Evolutionary conservation across 495 filamentous ascomycete genomes (phyloP).

Genomic region (Bacidia rubella): DNA sequence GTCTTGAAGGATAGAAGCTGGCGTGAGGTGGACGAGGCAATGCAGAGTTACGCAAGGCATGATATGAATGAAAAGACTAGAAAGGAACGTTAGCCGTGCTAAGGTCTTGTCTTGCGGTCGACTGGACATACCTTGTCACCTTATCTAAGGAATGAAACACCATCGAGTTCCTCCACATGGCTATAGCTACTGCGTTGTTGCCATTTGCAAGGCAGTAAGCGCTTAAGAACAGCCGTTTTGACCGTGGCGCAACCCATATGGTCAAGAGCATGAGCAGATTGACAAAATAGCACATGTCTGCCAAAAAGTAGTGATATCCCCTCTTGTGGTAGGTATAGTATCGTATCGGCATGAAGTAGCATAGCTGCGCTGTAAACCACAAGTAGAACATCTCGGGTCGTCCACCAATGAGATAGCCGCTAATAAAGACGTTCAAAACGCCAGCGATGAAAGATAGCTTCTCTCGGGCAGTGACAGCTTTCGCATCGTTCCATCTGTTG

Average conservation of each 20-base stretch:
- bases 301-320: constrained; percentile 94
- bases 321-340: constrained; percentile 78
- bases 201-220: constrained; percentile 86
- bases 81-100: not conserved
- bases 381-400: constrained; percentile 75
- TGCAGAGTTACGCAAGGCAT: constrained; percentile 93
- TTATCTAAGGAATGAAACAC: constrained; percentile 98
- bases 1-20: constrained; percentile 44
- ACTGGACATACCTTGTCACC: constrained; percentile 51
- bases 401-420: constrained; percentile 82
- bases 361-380: constrained; percentile 78
- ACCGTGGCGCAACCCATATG: constrained; percentile 82
- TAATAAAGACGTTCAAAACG: constrained; percentile 93
- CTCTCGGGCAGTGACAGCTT: constrained; percentile 75
- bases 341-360: constrained; percentile 94
- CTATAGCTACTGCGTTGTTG: constrained; percentile 95
- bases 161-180: constrained; percentile 98
- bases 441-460: constrained; percentile 93
- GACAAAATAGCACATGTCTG: constrained; percentile 96
- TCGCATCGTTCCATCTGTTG: constrained; percentile 75
- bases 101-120: not conserved
- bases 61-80: constrained; percentile 89
- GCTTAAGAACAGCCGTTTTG: constrained; percentile 84
- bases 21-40: constrained; percentile 73
- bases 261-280: constrained; percentile 72